Evolutionary conservation across 2,329 filamentous ascomycete species (phyloP), one percentile per base, ranked within the genome.

Genomic region (Paraphaeosphaeria sporulosa): DNA sequence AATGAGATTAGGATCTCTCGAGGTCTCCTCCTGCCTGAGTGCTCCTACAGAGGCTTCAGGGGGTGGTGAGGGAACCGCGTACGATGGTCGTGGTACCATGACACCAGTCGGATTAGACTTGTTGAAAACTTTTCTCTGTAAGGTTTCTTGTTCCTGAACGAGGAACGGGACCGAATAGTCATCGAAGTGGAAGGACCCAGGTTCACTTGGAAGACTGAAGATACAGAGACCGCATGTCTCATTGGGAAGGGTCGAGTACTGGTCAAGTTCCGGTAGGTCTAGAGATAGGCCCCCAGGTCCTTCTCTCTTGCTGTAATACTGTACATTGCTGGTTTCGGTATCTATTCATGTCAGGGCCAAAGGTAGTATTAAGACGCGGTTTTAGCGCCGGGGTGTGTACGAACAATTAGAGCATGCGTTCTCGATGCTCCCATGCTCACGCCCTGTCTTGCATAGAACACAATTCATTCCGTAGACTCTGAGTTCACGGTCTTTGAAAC

Each of bases 401-500:
- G n/a, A 46, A 61, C 59, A 61, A 36, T 58, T 61, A n/a, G 52
- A 27, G 40, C 59, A 61, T 13, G 59, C 59, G 27, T 50, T 52
- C 19, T 57, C 59, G 19, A 53, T 44, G 6, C 25, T 21, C 15
- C 34, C 48, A n/a, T 12, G 23, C n/a, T 32, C 38, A 13, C 40
- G 27, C 15, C 59, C 59, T 17, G 13, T 23, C 30, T 2, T 55
- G 55, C 59, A 61, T 4, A 51, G 34, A 23, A 58, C n/a, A 32
- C 59, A 61, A 34, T 58, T 56, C 44, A 61, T 19, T 13, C 40
- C 38, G 10, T 58, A 38, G 17, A 17, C 32, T 17, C 59, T 34
- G 21, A 49, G 19, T 10, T 44, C 43, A 15, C 12, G 23, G 15
- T 38, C 55, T n/a, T 19, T 36, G 32, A 56, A 58, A 4, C 40